Evolutionary conservation across 2,329 filamentous ascomycete genomes (phyloP).

Genomic region (Talaromyces pinophilus): DNA sequence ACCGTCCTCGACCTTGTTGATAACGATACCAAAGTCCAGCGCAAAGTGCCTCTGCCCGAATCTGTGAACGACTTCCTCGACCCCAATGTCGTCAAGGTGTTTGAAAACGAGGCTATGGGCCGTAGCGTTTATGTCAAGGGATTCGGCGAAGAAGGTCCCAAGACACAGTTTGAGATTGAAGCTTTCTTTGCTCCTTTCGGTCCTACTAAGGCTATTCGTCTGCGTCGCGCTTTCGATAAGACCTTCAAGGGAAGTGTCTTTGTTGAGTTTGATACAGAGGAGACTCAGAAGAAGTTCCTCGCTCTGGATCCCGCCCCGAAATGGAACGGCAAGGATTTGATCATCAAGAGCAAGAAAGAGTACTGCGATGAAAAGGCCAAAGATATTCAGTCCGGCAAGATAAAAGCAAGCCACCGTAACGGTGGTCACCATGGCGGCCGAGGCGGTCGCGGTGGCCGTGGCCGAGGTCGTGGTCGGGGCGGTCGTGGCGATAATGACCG

Average conservation of each 20-base stretch:
- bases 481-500: constrained; percentile 29
- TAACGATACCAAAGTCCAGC: constrained; percentile 69
- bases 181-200: constrained; percentile 84
- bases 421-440: constrained; percentile 40
- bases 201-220: constrained; percentile 76
- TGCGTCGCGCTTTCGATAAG: constrained; percentile 72
- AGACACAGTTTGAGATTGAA: constrained; percentile 91
- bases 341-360: constrained; percentile 82
- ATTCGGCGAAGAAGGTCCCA: constrained; percentile 80
- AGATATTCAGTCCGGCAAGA: constrained; percentile 69
- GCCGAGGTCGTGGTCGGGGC: constrained; percentile 14
- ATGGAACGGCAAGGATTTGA: constrained; percentile 77
- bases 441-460: constrained; percentile 25
- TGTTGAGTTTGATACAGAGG: constrained; percentile 82
- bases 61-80: constrained; percentile 58
- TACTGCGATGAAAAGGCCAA: constrained; percentile 79
- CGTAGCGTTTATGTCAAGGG: constrained; percentile 90
- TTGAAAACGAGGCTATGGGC: constrained; percentile 67
- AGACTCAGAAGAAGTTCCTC: constrained; percentile 78
- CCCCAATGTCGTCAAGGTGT: constrained; percentile 54
- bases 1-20: constrained; percentile 71
- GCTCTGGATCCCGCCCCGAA: constrained; percentile 75
- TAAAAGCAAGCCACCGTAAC: constrained; percentile 54
- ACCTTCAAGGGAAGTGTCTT: constrained; percentile 96
- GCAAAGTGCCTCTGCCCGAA: constrained; percentile 69